Evolutionary conservation across 2,329 filamentous ascomycete species (phyloP).

Genomic region (Alternaria brassicicola): DNA sequence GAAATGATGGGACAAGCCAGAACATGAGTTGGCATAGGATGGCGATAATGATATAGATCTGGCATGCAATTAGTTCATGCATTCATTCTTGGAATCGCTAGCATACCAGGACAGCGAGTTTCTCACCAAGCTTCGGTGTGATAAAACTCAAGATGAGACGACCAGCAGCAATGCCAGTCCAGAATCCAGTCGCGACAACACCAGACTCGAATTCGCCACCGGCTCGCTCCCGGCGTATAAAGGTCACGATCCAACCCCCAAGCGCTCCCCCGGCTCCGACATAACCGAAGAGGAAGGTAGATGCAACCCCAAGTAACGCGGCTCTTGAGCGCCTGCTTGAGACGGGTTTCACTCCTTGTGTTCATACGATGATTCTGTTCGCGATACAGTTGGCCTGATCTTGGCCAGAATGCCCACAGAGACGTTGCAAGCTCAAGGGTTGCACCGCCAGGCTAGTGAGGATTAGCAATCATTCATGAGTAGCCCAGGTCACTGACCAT

Average conservation of each 20-base stretch:
- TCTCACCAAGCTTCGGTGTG: conserved; percentile 74
- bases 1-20: conserved; percentile 77
- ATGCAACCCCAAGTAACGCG: conserved; percentile 70
- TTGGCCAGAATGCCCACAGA: conserved; percentile 65
- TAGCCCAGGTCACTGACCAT: conserved; percentile 52
- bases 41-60: conserved; percentile 65
- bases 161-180: conserved; percentile 77
- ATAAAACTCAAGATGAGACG: conserved; percentile 74
- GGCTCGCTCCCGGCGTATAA: conserved; percentile 76
- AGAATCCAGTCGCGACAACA: conserved; percentile 77
- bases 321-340: conserved; percentile 54
- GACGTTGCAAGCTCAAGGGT: conserved; percentile 62
- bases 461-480: background rate
- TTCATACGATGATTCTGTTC: conserved; percentile 51
- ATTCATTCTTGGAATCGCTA: conserved; percentile 43
- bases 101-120: conserved; percentile 53
- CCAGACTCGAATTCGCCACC: conserved; percentile 72
- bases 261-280: conserved; percentile 76
- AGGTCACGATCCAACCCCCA: conserved; percentile 80
- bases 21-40: conserved; percentile 71
- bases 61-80: conserved; percentile 33
- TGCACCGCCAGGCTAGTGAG: conserved; percentile 50
- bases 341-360: conserved; percentile 52
- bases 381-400: conserved; percentile 63
- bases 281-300: conserved; percentile 75